Percentiles rank a stretch among this genome's conserved stretches.
Evolutionary conservation across 345 rosid genomes (phyloP).

Genomic region (Citrus trifoliata): DNA sequence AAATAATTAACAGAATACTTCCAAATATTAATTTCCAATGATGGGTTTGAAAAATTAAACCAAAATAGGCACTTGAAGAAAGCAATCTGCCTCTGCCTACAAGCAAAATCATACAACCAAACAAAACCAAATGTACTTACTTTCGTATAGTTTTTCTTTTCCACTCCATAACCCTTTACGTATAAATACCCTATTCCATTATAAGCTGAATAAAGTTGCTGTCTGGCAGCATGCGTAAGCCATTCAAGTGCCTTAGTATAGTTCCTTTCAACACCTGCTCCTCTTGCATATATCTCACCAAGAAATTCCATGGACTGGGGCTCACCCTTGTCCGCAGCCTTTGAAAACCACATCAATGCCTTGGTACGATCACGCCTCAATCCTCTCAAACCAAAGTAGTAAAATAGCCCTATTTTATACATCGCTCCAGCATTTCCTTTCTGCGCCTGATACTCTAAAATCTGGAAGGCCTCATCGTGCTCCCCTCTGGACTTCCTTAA

Average conservation of each 20-base stretch:
- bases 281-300: conserved; percentile 97
- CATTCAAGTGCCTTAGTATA: conserved; percentile 92
- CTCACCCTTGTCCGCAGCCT: conserved; percentile 91
- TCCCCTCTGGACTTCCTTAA: conserved; percentile 91
- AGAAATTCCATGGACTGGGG: conserved; percentile 94
- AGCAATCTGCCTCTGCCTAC: neutral
- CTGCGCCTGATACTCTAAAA: conserved; percentile 93
- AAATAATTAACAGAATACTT: neutral
- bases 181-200: conserved; percentile 95
- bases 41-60: neutral
- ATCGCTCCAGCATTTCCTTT: conserved; percentile 89
- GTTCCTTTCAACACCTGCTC: conserved; percentile 97
- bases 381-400: conserved; percentile 96
- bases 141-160: conserved; percentile 86
- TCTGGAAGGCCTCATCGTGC: conserved; percentile 97
- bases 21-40: neutral
- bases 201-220: conserved; percentile 80
- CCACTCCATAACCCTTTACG: conserved; percentile 97
- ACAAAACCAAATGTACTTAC: conserved; percentile 33
- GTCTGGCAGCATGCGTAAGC: conserved; percentile 82
- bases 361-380: conserved; percentile 82
- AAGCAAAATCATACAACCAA: neutral
- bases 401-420: conserved; percentile 86
- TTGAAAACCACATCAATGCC: conserved; percentile 86
- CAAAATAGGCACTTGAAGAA: neutral